Base-by-base conservation (phyloP, 805 yeast genomes). In the Candida hungchunana region DNA sequence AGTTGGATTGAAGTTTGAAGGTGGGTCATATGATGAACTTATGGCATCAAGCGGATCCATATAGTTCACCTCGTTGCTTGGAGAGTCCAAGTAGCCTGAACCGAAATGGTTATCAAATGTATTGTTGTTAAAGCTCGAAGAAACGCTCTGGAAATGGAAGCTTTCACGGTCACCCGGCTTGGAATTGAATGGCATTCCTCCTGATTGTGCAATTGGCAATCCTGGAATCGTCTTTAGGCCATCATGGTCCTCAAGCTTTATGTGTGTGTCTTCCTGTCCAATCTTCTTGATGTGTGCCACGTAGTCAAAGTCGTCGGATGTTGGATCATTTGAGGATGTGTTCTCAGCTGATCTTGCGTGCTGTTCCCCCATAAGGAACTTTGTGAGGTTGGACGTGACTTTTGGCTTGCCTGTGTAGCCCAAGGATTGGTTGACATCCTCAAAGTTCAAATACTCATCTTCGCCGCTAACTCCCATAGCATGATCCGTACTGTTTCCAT, bases 251-350 rank as follows among this genome's bases (percentile, higher is more conserved):
- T 31, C 35, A 4, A 20, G 9, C 15, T 18, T 18, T 16, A 15
- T 19, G 11, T 29, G 38, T 10, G 22, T 19, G 9, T 59, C 66
- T 18, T 63, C 66, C 47, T 66, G 69, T 15, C 78, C 77, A 48
- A 78, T 70, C 40, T 67, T 66, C 44, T 73, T 69, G 22, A 78
- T 77, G 47, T 78, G 83, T 7, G 82, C 81, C 11, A 76, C 74
- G 46, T 78, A 78, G 52, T 77, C 80, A 43, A 78, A 78, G 31
- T 76, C 79, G 24, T 68, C 78, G 14, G 71, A 63, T 4, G 67
- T 63, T 6, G 73, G 71, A 40, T 71, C 79, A 18, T 55, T 46
- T 5, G 42, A 34, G 8, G 38, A 12, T 7, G 16, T 31, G 8
- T 23, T 4, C 8, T 6, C 12, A 7, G 19, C 20, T 14, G 25